Evolutionary conservation across 2,329 filamentous ascomycete genomes (phyloP), one percentile per base, ranked within the genome.

Genomic region (Arthroderma sp.): DNA sequence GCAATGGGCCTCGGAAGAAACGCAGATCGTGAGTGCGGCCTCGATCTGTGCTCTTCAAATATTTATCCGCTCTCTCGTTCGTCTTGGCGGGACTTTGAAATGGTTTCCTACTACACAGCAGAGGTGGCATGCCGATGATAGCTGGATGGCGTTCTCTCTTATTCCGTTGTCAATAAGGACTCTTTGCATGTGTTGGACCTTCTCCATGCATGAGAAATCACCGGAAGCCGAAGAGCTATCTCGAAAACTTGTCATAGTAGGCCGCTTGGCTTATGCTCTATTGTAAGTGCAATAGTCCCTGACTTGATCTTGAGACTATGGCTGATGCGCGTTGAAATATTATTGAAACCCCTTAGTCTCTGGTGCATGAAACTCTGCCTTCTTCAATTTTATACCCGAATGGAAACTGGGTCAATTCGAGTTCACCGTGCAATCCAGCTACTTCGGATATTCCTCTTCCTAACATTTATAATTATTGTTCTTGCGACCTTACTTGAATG

Each of bases 301-400:
- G n/a, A 8, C n/a, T 15, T 53, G 21, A 31, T 52, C 17, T 53
- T 21, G 35, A 25, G 49, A 21, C 13, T 38, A 52, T 35, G 28
- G 23, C 52, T 49, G n/a, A 38, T 38, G 2, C 13, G 35, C 13
- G 13, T 38, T 13, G 35, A 38, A 38, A 43, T 28, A 17, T 28
- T 15, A 39, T 4, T 9, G 3, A 4, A 31, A 31, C 3, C n/a
- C 7, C 13, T 57, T 44, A 62, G 61, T 53, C 54, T 62, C 39
- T 62, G 61, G 61, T 61, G 56, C 52, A 61, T 62, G 59, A 62
- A 62, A 38, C 47, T 61, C 11, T 61, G 59, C 38, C 58, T 62
- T 17, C 51, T 62, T 15, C 57, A 59, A 54, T 62, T 62, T 33
- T 62, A 62, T 52, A 57, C 56, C 4, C 56, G 61, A 15, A 38